Conservation (phyloP, 257 asterid species). For the Solanum etuberosum region DNA sequence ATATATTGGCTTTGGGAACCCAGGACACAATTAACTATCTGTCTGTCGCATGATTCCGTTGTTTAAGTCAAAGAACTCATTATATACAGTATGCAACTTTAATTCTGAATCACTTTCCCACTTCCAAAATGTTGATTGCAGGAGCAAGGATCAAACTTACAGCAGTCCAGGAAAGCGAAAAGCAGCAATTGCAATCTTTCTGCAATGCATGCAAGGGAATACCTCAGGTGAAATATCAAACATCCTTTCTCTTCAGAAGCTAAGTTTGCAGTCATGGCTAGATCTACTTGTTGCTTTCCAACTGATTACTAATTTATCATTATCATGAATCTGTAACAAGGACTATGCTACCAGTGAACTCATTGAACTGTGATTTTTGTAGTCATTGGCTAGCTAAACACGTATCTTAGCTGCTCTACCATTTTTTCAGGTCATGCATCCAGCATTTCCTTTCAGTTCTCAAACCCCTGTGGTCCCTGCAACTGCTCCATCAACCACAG, state of each 20-base stretch:
- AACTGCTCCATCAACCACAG: constrained; percentile 42
- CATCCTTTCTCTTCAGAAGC: background rate
- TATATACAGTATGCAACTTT: background rate
- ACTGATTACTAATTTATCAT: background rate
- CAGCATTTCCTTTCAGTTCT: constrained; percentile 36
- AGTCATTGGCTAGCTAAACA: background rate
- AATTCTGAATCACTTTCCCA: background rate
- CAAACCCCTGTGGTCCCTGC: constrained; percentile 36
- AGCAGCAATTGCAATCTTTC: constrained; percentile 57
- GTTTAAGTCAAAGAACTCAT: background rate
- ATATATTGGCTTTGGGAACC: background rate
- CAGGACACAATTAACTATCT: background rate
- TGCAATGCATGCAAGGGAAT: constrained; percentile 97
- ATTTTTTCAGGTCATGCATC: constrained; percentile 42
- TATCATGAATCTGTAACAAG: background rate
- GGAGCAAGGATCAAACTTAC: constrained; percentile 61
- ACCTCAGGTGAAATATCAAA: constrained; percentile 63
- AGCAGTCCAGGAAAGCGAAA: constrained; percentile 48
- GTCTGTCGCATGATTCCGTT: background rate
- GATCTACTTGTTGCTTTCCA: background rate
- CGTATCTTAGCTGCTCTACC: background rate
- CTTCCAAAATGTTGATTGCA: constrained; percentile 15
- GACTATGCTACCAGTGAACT: background rate
- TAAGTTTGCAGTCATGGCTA: background rate
- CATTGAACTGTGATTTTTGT: background rate